Evolutionary conservation across 2,329 filamentous ascomycete species (phyloP), one percentile per base, ranked within the genome.

Genomic region (Laburnicola sp.): DNA sequence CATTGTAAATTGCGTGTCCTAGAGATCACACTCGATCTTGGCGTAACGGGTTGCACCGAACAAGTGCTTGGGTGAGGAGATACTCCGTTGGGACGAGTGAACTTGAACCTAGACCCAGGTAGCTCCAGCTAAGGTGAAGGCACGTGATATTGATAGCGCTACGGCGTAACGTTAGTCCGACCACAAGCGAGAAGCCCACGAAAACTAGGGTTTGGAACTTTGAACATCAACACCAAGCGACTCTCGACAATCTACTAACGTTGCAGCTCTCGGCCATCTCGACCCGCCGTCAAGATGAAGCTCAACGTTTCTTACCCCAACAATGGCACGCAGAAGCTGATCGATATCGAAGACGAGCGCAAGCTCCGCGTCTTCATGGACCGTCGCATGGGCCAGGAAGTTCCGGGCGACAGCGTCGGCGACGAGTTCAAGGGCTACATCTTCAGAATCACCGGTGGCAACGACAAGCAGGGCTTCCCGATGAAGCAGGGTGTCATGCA

Each of bases 401-500:
- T 99, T 71, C 81, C 89, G 71, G 94, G 88, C 74, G 95, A 99
- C 83, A 88, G 87, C 76, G 85, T 99, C 74, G 94, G 94, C 75
- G 92, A 97, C 76, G 94, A 99, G 83, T 99, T 96, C 89, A 97
- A 97, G 86, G 94, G 94, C 80, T 99, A 99, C 85, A 87, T 99
- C 83, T 91, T 99, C 88, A 88, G 86, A 78, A 97, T 99, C 84
- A 99, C 94, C 74, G 95, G 94, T 76, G 94, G 95, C 77, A 99
- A 99, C 89, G 94, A 99, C 89, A 99, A 99, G 91, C 95, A 99
- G 86, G 94, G 94, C 84, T 99, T 99, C 87, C 94, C 94, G 72
- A 99, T 99, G 94, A 99, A 99, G 91, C 95, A 99, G 88, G 94
- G 94, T 85, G 89, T 96, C 78, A 93, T 99, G 86, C 89, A 96